These are phyloP conservation scores for peach (Prunus persica) DNA, from an alignment of 306 rosid genomes.

Conservation along the genomic window Prunus_persica_NCBIv2 NC_034014.1:29767001-29767500, in stretches of 20 bases:
- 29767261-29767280: background rate
- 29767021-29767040: background rate
- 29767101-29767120: background rate
- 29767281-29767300: background rate
- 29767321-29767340: background rate
- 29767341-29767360: background rate
- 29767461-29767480: background rate
- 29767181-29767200: background rate
- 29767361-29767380: too few species aligned
- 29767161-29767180: background rate
- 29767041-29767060: background rate
- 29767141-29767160: background rate
- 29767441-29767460: background rate
- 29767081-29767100: background rate
- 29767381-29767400: background rate
- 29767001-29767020: background rate
- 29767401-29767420: background rate
- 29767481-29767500: background rate
- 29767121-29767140: background rate
- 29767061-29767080: background rate
- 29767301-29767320: too few species aligned
- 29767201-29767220: background rate
- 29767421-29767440: background rate
- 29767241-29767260: background rate
- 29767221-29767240: background rate